A percentile compares a stretch with the other conserved stretches of the same genome.
phyloP scores from a whole-genome alignment of 768 basidiomycete species.

The Hericium erinaceus region DNA sequence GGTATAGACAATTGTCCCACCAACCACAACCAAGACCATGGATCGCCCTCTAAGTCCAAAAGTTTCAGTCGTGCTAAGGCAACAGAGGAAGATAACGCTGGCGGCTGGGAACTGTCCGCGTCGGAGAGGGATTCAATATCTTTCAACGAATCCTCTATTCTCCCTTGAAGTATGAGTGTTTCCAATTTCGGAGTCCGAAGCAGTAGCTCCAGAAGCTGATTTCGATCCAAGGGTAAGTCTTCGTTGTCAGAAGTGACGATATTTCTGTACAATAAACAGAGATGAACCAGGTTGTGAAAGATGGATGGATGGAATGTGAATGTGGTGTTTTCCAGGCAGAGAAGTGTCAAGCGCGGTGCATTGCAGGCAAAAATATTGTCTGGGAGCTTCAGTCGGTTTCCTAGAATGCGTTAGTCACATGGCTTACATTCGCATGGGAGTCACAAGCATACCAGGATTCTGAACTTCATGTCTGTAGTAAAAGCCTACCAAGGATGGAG shows the following conservation, averaged over 20 bases:
- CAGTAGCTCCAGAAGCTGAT: neutral
- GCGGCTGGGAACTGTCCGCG: neutral
- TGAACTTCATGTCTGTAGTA: fast-evolving
- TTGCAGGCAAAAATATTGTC: neutral
- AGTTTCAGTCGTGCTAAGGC: neutral
- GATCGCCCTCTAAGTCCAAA: neutral
- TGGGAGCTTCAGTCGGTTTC: no score
- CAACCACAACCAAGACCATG: neutral
- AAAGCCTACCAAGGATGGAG: neutral
- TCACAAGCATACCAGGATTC: neutral
- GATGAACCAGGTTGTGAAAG: neutral
- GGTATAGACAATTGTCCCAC: neutral
- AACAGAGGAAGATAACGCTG: neutral
- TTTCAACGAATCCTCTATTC: neutral
- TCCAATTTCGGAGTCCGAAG: neutral
- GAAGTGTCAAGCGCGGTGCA: neutral
- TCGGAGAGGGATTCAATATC: neutral
- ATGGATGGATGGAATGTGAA: neutral
- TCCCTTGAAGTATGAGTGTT: neutral
- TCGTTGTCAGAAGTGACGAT: neutral
- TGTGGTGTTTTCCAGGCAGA: neutral
- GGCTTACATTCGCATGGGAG: neutral
- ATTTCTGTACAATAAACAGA: no score
- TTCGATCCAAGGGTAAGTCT: neutral
- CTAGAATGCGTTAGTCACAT: neutral